These are phyloP conservation scores for Trichosporon ovoides DNA, from an alignment of 1,284 basidiomycete genomes.

Conservation along the genomic window DNA sequence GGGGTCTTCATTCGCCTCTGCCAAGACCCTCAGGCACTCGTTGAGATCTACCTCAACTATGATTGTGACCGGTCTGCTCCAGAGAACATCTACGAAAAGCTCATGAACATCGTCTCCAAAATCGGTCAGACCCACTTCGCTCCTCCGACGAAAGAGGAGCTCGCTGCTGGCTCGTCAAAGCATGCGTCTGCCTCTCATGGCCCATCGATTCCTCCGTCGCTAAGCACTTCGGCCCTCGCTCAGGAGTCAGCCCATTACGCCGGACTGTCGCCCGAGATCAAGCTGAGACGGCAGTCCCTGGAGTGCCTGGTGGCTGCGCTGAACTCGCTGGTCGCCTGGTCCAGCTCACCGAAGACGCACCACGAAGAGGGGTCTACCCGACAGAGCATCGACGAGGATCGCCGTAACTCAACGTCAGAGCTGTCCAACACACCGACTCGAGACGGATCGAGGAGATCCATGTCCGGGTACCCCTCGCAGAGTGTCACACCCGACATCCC, in stretches of 20 bases:
- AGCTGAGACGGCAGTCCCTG: constrained; percentile 77
- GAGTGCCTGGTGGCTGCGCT: constrained; percentile 84
- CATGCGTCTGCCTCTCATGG: constrained; percentile 41
- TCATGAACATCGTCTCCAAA: constrained; percentile 92
- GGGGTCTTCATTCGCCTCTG: constrained; percentile 79
- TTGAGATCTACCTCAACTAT: constrained; percentile 96
- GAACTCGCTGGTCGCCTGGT: constrained; percentile 84
- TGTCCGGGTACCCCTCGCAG: constrained; percentile 29
- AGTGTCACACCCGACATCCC: constrained; percentile 61
- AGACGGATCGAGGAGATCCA: constrained; percentile 11
- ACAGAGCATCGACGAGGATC: neutral
- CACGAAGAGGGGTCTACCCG: constrained; percentile 27
- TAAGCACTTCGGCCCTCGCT: constrained; percentile 62
- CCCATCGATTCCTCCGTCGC: constrained; percentile 56
- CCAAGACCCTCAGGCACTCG: constrained; percentile 90
- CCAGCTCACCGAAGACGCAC: constrained; percentile 50
- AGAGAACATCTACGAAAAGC: constrained; percentile 93
- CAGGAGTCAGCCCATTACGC: constrained; percentile 53
- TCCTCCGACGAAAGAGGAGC: constrained; percentile 50
- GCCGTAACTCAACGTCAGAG: constrained; percentile 23
- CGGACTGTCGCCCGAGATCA: constrained; percentile 68
- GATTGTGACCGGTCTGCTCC: constrained; percentile 88
- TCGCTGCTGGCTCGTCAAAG: constrained; percentile 24
- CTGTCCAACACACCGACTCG: constrained; percentile 29
- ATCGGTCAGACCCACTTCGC: constrained; percentile 68